Percentiles rank a stretch among this genome's conserved stretches.
Conservation (phyloP, 306 rosid species). For the Senna tora region DNA sequence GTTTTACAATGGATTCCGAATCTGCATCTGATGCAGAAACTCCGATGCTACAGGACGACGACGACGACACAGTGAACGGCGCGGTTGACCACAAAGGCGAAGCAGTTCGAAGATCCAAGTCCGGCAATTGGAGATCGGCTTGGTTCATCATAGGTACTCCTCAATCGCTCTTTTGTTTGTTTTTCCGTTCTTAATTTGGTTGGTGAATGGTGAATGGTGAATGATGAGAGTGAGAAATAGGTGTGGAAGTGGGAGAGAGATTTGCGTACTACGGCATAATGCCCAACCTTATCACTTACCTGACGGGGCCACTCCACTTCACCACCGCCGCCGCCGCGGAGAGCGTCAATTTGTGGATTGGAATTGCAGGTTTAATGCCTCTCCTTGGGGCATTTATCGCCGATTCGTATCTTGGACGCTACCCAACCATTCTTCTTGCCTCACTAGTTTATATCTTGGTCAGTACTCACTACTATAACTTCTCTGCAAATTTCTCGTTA, state of each 20-base stretch:
- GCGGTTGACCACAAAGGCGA: not conserved
- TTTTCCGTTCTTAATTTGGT: not conserved
- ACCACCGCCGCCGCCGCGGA: slow-evolving; percentile 43
- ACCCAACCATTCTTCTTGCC: slow-evolving; percentile 31
- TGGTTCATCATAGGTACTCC: slow-evolving; percentile 3
- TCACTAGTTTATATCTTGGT: slow-evolving; percentile 5
- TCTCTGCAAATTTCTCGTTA: no score
- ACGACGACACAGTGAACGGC: no score
- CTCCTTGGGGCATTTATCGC: slow-evolving; percentile 49
- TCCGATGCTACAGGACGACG: no score
- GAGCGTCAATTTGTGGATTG: slow-evolving; percentile 47
- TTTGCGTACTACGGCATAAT: slow-evolving; percentile 45
- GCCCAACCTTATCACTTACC: slow-evolving; percentile 46
- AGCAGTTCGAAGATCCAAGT: not conserved
- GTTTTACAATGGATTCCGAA: no score
- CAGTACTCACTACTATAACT: no score
- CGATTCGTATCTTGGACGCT: slow-evolving; percentile 39
- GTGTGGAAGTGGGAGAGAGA: slow-evolving; percentile 48
- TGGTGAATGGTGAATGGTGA: no score
- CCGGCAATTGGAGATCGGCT: slow-evolving; percentile 8
- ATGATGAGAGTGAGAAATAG: slow-evolving; percentile 22
- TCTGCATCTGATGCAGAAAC: no score
- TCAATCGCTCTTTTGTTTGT: no score
- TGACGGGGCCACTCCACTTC: slow-evolving; percentile 47
- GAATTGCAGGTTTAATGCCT: slow-evolving; percentile 41